Conservation (phyloP, 768 basidiomycete genomes). For the Boletus rubropictus region DNA sequence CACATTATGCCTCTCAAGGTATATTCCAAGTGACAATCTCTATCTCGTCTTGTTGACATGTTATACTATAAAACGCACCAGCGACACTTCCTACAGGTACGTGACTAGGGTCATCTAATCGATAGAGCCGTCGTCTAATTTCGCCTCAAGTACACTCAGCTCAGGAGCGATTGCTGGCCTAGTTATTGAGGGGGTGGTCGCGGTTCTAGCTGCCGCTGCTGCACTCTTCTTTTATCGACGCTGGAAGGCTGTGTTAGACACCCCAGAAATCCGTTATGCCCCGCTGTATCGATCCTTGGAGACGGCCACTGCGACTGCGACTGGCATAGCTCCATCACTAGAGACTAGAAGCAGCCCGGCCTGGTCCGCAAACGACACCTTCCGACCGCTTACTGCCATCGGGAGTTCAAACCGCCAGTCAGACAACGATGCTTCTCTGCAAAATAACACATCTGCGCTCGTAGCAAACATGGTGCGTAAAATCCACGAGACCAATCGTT, state of each 20-base stretch:
- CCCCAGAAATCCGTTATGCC: slow-evolving; percentile 1
- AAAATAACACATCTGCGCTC: background rate
- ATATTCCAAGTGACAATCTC: background rate
- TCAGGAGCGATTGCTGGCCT: slow-evolving; percentile 24
- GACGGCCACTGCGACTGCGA: background rate
- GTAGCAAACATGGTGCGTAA: slow-evolving; percentile 9
- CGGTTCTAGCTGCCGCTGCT: slow-evolving; percentile 9
- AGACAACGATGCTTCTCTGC: background rate
- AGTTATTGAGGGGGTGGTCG: slow-evolving; percentile 11
- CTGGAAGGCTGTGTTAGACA: slow-evolving; percentile 13
- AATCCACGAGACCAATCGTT: background rate
- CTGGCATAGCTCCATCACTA: slow-evolving; percentile 7
- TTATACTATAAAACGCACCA: too few relatives aligned
- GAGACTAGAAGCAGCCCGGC: slow-evolving; percentile 2
- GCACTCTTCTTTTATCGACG: slow-evolving; percentile 21
- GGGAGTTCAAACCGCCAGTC: background rate
- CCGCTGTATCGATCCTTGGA: slow-evolving; percentile 3
- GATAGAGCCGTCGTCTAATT: background rate
- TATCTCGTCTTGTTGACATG: too few relatives aligned
- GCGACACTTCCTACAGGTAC: too few relatives aligned
- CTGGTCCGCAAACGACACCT: background rate
- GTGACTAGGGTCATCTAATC: background rate
- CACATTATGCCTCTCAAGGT: slow-evolving; percentile 3
- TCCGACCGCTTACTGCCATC: background rate
- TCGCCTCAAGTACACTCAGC: slow-evolving; percentile 10